Evolutionary conservation across 495 filamentous ascomycete genomes (phyloP).

Genomic region (Aspergillus sparsus): DNA sequence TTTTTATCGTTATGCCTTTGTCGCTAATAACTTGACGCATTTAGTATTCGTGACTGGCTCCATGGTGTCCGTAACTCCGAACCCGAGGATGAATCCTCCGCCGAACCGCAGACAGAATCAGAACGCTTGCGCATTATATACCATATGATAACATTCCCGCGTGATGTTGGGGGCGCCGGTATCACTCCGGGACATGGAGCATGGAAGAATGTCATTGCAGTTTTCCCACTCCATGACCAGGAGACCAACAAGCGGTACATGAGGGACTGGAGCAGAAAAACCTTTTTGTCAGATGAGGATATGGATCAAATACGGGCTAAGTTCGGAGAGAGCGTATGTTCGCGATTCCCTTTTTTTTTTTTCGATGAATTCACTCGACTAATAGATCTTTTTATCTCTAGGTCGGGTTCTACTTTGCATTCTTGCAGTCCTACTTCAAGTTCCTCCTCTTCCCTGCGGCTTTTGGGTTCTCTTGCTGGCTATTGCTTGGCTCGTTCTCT

Average conservation of each 20-base stretch:
- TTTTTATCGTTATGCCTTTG: not conserved
- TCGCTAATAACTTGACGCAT: not conserved
- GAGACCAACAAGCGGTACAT: slow-evolving; percentile 89
- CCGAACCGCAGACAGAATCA: slow-evolving; percentile 76
- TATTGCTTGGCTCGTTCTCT: slow-evolving; percentile 82
- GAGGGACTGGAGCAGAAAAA: slow-evolving; percentile 81
- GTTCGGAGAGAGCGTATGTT: slow-evolving; percentile 79
- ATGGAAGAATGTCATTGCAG: slow-evolving; percentile 80
- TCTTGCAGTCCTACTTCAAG: slow-evolving; percentile 87
- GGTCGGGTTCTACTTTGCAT: slow-evolving; percentile 95
- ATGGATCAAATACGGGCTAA: slow-evolving; percentile 81
- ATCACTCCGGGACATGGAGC: slow-evolving; percentile 79
- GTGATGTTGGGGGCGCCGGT: slow-evolving; percentile 81
- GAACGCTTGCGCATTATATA: slow-evolving; percentile 85
- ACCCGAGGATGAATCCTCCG: slow-evolving; percentile 66
- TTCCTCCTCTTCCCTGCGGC: slow-evolving; percentile 83
- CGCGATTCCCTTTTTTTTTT: not conserved
- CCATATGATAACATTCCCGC: slow-evolving; percentile 80
- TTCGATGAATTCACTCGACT: slow-evolving; percentile 7
- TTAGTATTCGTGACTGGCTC: slow-evolving; percentile 92
- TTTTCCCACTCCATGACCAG: slow-evolving; percentile 89
- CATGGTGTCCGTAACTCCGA: slow-evolving; percentile 80
- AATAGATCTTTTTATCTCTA: slow-evolving; percentile 23
- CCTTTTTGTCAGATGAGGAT: slow-evolving; percentile 73
- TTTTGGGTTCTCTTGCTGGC: slow-evolving; percentile 79